Percentiles rank a stretch among this genome's conserved stretches.
phyloP scores from a whole-genome alignment of 2,329 filamentous ascomycete genomes.

The Trichoderma brevicompactum region DNA sequence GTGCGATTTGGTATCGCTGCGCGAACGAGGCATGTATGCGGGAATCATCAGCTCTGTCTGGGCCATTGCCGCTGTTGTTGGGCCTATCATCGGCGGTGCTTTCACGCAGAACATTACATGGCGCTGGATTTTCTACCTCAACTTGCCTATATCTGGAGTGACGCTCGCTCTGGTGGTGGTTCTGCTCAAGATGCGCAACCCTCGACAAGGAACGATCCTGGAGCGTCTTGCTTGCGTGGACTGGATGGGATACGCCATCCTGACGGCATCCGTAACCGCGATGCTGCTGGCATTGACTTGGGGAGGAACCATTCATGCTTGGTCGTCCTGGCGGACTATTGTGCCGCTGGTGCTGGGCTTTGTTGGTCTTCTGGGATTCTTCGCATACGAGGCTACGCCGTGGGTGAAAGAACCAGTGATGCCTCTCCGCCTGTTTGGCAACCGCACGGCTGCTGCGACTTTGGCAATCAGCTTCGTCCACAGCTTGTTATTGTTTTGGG shows the following conservation, averaged over 20 bases:
- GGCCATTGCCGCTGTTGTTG: constrained; percentile 42
- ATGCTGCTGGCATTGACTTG: constrained; percentile 49
- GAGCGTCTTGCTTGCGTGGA: constrained; percentile 46
- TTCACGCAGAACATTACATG: constrained; percentile 41
- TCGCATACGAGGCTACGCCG: constrained; percentile 2
- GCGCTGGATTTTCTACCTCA: constrained; percentile 54
- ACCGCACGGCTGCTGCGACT: neutral
- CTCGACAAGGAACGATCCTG: constrained; percentile 26
- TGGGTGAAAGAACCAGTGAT: neutral
- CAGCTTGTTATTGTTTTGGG: neutral
- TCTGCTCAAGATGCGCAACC: constrained; percentile 43
- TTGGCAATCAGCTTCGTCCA: constrained; percentile 8
- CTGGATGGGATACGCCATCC: constrained; percentile 47
- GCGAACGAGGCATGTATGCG: constrained; percentile 50
- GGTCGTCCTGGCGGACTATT: constrained; percentile 47
- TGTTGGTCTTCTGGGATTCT: constrained; percentile 23
- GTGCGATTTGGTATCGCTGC: constrained; percentile 54
- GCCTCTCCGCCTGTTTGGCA: neutral
- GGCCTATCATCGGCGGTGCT: constrained; percentile 41
- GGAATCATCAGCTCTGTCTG: constrained; percentile 40
- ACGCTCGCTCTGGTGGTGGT: constrained; percentile 40
- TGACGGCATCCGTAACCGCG: constrained; percentile 46
- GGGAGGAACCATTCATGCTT: constrained; percentile 49
- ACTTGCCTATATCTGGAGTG: constrained; percentile 46
- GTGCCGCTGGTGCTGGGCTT: constrained; percentile 49